Base-by-base conservation (phyloP, 2,329 filamentous ascomycete species). In the Aspergillus flavus region DNA sequence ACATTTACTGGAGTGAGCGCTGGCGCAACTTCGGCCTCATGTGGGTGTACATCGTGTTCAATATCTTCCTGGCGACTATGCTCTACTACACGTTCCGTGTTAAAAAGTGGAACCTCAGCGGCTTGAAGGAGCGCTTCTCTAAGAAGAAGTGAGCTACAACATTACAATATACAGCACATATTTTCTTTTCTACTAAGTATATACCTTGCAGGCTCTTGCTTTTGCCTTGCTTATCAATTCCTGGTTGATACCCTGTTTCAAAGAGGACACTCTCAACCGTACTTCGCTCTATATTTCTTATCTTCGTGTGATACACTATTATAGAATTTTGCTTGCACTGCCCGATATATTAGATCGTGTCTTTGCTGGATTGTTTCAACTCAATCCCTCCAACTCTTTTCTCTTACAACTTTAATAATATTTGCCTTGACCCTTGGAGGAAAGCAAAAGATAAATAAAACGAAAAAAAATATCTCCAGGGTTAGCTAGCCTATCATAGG, bases 21-120 rank as follows among this genome's bases (percentile, higher is more conserved):
- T 92, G 89, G 89, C 83, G 88, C 63, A 89, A 92, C 73, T 89
- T 90, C 71, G 89, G 87, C 0, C 75, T 90, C 32, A 75, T 89
- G 54, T 88, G 85, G 80, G 82, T 79, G 0, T 90, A 84, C 64
- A 80, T 88, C 58, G 70, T 78, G 6, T 86, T 89, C 71, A 89
- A 89, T 71, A 72, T 87, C 11, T 75, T 73, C 32, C 82, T 79
- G 0, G 85, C 86, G 1, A 71, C 87, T 30, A 1, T 67, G 28
- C 83, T 52, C 68, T 83, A 60, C 36, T 75, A 74, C 82, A 82
- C 73, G 4, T 70, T 75, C 64, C 69, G 73, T 12, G 72, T 75
- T 21, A 72, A 68, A 62, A 68, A 61, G 26, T 74, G 72, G 72
- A 66, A 60, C 55, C 36, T 67, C 46, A 11, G 53, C 26, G 26